Percentiles rank a stretch among this genome's conserved stretches.
These are phyloP conservation scores for Ceratobasidium papillatum DNA, from an alignment of 1,284 basidiomycete species.

Conservation along the genomic window DNA sequence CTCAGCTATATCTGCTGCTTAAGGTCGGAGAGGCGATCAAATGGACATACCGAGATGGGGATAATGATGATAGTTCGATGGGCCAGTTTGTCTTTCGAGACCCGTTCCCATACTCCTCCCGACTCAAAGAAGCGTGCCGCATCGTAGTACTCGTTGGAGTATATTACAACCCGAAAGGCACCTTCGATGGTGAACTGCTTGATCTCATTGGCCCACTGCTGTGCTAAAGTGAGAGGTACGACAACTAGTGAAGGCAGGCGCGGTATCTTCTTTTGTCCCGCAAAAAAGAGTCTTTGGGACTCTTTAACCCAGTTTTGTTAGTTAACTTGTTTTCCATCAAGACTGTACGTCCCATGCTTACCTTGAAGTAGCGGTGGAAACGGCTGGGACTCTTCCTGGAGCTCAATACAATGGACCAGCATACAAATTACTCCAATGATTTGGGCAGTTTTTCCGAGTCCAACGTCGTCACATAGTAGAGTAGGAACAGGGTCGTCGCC, in stretches of 20 bases:
- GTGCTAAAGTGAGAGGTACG: background rate
- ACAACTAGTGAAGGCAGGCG: background rate
- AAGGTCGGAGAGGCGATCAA: no score
- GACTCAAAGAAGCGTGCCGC: background rate
- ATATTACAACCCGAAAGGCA: background rate
- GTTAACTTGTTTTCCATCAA: no score
- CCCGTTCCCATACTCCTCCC: constrained; percentile 4
- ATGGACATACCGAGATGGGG: background rate
- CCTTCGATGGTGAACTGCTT: background rate
- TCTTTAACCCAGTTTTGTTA: no score
- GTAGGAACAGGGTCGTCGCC: background rate
- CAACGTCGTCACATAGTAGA: constrained; percentile 30
- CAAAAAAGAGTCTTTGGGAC: background rate
- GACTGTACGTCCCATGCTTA: background rate
- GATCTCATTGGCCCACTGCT: constrained; percentile 6
- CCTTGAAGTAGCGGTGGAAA: background rate
- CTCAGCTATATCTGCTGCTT: no score
- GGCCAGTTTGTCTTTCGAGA: background rate
- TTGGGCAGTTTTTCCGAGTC: constrained; percentile 20
- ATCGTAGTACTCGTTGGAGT: constrained; percentile 1
- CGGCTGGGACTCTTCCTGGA: background rate
- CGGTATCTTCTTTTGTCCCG: background rate
- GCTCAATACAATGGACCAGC: background rate
- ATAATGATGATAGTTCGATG: background rate
- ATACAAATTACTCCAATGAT: constrained; percentile 12